Percentiles rank a stretch among this genome's conserved stretches.
Evolutionary conservation across 2,329 filamentous ascomycete genomes (phyloP).

Genomic region (Penicillium sp.): DNA sequence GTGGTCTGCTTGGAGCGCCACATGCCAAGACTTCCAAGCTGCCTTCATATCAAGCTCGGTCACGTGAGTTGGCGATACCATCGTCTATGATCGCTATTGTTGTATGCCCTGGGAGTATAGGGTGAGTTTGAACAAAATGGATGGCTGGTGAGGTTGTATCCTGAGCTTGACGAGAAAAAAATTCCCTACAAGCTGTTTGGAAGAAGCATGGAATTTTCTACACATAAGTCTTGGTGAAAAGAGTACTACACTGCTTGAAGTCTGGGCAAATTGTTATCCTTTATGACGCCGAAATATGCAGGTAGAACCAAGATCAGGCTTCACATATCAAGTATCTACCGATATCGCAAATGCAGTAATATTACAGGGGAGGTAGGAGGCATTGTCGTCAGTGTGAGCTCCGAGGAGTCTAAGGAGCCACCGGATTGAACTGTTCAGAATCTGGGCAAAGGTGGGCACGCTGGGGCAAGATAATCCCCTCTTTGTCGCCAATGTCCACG

Average conservation of each 20-base stretch:
- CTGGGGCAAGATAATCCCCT: conserved; percentile 43
- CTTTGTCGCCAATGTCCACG: conserved; percentile 40
- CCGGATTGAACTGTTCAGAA: conserved; percentile 7
- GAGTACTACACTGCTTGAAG: not conserved
- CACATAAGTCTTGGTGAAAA: not conserved
- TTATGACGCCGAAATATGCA: not conserved
- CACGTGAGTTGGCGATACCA: not conserved
- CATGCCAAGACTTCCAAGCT: conserved; percentile 16
- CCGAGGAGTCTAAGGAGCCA: not conserved
- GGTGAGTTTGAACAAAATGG: too few species aligned
- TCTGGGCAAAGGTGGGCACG: conserved; percentile 37
- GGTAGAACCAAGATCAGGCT: not conserved
- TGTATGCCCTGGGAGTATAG: not conserved
- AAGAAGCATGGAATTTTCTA: not conserved
- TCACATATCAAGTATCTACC: conserved; percentile 11
- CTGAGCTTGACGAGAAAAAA: too few species aligned
- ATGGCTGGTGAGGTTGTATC: too few species aligned
- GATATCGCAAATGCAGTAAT: conserved; percentile 13
- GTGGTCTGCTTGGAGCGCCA: conserved; percentile 10
- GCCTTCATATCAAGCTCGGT: not conserved
- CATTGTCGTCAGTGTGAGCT: not conserved
- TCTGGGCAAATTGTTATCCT: not conserved
- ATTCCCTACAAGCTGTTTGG: not conserved
- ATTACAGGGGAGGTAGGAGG: conserved; percentile 19
- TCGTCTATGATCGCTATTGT: not conserved